Evolutionary conservation across 179 eudicot genomes (phyloP).

Genomic region (Spergularia azorica): DNA sequence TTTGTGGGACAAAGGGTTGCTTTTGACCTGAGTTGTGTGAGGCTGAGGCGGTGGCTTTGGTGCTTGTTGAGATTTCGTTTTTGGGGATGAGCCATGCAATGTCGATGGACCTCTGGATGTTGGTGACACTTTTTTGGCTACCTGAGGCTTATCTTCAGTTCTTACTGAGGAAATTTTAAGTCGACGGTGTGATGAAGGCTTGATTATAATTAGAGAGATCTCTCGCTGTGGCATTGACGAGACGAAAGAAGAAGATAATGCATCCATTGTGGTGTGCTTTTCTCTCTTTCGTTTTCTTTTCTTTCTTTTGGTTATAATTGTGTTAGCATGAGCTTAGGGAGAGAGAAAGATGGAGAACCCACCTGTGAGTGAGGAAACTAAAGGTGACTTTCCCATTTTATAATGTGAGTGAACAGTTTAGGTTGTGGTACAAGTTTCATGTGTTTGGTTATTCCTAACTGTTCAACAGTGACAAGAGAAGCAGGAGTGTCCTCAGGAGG

Average conservation of each 20-base stretch:
- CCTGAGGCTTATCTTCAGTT: conserved; percentile 42
- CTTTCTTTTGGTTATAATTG: no score
- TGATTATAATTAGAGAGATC: conserved; percentile 16
- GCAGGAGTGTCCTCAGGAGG: background rate
- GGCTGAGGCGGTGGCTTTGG: conserved; percentile 2
- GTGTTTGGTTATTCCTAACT: conserved; percentile 8
- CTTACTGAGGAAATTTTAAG: conserved; percentile 41
- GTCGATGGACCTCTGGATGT: conserved; percentile 19
- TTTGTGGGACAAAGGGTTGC: conserved; percentile 1
- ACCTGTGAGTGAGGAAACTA: background rate
- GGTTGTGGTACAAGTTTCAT: conserved; percentile 9
- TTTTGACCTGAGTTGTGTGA: background rate
- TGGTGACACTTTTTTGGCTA: background rate
- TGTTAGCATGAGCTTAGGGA: background rate
- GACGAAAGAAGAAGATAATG: conserved; percentile 45
- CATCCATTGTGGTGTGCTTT: conserved; percentile 33
- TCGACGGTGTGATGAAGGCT: conserved; percentile 15
- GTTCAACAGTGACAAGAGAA: conserved; percentile 2
- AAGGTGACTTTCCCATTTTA: background rate
- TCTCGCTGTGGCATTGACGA: conserved; percentile 31
- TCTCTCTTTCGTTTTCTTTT: background rate
- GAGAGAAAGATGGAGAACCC: background rate
- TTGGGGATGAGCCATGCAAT: conserved; percentile 11
- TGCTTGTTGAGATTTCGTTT: background rate
- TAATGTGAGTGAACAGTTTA: background rate